These are phyloP conservation scores for Pseudohalonectria lignicola DNA, from an alignment of 2,329 filamentous ascomycete genomes.

Conservation along the genomic window DNA sequence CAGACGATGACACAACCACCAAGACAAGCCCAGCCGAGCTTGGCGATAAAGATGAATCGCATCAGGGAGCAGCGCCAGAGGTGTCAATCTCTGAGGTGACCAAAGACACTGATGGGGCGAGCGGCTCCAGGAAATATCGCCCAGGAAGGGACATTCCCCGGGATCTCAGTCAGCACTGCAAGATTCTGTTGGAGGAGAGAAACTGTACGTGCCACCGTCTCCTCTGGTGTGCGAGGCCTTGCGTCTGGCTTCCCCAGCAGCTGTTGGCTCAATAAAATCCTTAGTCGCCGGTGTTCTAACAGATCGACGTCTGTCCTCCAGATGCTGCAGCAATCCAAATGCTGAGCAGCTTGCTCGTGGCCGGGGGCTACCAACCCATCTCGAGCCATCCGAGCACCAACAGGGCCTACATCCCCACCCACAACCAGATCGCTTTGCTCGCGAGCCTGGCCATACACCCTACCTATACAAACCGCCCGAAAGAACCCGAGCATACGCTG, in stretches of 20 bases:
- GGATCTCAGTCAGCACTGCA: conserved; percentile 54
- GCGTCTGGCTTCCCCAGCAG: no score
- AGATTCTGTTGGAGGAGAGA: conserved; percentile 65
- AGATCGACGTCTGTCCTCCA: no score
- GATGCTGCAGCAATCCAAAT: conserved; percentile 50
- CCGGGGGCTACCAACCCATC: conserved; percentile 33
- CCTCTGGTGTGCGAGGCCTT: no score
- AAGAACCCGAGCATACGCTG: conserved; percentile 46
- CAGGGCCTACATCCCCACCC: conserved; percentile 54
- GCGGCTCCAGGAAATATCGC: not conserved
- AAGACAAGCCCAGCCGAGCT: not conserved
- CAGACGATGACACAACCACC: conserved; percentile 1
- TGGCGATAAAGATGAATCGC: not conserved
- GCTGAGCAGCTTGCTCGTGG: conserved; percentile 49
- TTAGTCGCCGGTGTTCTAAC: no score
- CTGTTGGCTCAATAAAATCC: no score
- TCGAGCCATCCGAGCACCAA: conserved; percentile 12
- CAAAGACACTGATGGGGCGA: no score
- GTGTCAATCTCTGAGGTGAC: no score
- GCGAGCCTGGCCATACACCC: conserved; percentile 78
- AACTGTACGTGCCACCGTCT: conserved; percentile 27
- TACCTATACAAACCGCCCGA: conserved; percentile 60
- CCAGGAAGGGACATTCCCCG: conserved; percentile 45
- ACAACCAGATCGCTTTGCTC: conserved; percentile 66
- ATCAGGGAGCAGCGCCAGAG: no score